Conservation (phyloP, 768 basidiomycete species). For the Boletellus sp. region DNA sequence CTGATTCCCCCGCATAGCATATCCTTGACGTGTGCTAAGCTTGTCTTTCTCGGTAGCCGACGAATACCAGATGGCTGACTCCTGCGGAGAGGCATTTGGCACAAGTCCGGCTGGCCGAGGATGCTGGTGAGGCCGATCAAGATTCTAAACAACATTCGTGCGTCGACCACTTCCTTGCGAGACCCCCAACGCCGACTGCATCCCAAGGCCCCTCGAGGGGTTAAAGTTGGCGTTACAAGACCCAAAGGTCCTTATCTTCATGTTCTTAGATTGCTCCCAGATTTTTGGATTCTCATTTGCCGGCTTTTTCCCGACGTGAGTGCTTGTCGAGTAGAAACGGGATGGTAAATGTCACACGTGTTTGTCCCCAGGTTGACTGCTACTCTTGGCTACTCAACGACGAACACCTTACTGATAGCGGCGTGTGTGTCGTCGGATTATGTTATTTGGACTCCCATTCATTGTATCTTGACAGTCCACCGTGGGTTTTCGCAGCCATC, state of each 20-base stretch:
- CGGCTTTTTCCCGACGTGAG: slow-evolving; percentile 56
- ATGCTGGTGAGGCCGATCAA: slow-evolving; percentile 63
- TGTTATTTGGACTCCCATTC: too few species aligned
- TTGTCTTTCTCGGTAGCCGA: too few species aligned
- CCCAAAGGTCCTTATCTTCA: slow-evolving; percentile 50
- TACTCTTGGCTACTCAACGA: too few species aligned
- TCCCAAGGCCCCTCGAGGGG: slow-evolving; percentile 17
- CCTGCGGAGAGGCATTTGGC: slow-evolving; percentile 59
- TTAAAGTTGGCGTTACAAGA: slow-evolving; percentile 55
- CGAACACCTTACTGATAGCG: slow-evolving; percentile 31
- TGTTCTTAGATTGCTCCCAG: slow-evolving; percentile 50
- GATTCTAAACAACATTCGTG: slow-evolving; percentile 59
- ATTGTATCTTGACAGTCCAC: too few species aligned
- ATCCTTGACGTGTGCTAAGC: slow-evolving; percentile 30
- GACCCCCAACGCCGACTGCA: not conserved
- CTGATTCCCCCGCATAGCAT: not conserved
- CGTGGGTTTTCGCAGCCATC: too few species aligned
- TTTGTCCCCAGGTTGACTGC: not conserved
- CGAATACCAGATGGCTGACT: too few species aligned
- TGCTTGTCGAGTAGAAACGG: not conserved
- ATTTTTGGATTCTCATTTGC: slow-evolving; percentile 58
- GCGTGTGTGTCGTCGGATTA: too few species aligned
- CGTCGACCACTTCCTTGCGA: slow-evolving; percentile 17
- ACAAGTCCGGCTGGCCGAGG: slow-evolving; percentile 62
- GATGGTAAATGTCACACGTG: not conserved